Evolutionary conservation across 1,284 basidiomycete species (phyloP).

Genomic region (Marasmius tenuissimus): DNA sequence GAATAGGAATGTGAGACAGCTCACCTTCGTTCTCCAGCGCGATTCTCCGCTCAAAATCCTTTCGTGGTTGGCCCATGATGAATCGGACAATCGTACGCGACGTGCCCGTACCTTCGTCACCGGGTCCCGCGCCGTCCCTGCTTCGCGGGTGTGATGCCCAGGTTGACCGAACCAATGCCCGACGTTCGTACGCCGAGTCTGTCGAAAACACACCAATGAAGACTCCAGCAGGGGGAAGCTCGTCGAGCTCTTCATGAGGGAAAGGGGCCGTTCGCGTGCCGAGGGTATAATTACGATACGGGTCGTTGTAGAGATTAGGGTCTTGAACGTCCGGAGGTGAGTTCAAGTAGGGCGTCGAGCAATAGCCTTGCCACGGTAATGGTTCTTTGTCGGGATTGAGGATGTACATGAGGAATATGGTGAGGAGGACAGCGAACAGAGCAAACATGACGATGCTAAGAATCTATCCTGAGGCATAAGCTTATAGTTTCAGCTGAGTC

Average conservation of each 20-base stretch:
- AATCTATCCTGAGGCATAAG: constrained; percentile 47
- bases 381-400: constrained; percentile 96
- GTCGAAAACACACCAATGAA: constrained; percentile 92
- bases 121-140: constrained; percentile 66
- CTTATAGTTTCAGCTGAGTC: constrained; percentile 6
- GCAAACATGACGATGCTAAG: constrained; percentile 71
- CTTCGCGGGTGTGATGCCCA: constrained; percentile 86
- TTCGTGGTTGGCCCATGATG: constrained; percentile 84
- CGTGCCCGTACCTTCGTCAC: constrained; percentile 74
- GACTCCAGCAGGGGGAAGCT: constrained; percentile 85
- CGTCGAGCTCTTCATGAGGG: constrained; percentile 67
- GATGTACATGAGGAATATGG: constrained; percentile 85
- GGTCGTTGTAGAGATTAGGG: constrained; percentile 40
- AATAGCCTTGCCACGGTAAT: constrained; percentile 92
- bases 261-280: constrained; percentile 53
- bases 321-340: constrained; percentile 37
- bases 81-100: constrained; percentile 90
- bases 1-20: constrained; percentile 29
- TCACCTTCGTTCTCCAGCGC: constrained; percentile 90
- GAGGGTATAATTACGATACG: constrained; percentile 30
- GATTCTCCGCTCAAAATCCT: constrained; percentile 78
- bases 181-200: constrained; percentile 83
- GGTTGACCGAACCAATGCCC: constrained; percentile 88
- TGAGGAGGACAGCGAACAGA: constrained; percentile 74
- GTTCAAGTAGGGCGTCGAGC: constrained; percentile 64